These are phyloP conservation scores for Dissophora ornata DNA, from an alignment of 192 early-diverging fungal genomes.

Conservation along the genomic window DNA sequence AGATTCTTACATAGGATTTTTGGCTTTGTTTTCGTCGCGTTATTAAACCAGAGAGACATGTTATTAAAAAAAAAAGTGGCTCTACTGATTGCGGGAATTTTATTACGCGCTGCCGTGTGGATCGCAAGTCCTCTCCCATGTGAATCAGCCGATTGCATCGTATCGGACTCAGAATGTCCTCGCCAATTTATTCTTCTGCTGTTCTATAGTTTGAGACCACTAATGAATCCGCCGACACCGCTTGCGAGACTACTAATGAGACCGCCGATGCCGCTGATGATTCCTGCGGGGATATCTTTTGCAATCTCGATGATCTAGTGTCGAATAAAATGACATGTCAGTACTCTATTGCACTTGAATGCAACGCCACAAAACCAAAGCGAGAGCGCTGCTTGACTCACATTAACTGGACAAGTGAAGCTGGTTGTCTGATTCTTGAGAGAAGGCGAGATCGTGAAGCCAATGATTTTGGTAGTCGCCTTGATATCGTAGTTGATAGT, in stretches of 20 bases:
- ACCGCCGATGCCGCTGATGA: background rate
- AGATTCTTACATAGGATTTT: too few relatives aligned
- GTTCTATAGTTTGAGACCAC: too few relatives aligned
- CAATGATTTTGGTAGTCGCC: slow-evolving; percentile 22
- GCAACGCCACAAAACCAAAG: background rate
- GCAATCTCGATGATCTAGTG: slow-evolving; percentile 18
- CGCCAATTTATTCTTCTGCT: too few relatives aligned
- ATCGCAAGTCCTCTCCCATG: too few relatives aligned
- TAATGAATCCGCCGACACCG: too few relatives aligned
- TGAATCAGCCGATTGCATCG: too few relatives aligned
- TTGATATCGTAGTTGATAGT: slow-evolving; percentile 38
- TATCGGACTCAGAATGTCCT: too few relatives aligned
- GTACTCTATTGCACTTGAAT: background rate
- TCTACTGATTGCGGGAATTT: too few relatives aligned
- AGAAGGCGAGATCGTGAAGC: slow-evolving; percentile 10
- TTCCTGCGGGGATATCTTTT: slow-evolving; percentile 15
- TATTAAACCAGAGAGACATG: too few relatives aligned
- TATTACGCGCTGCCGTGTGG: too few relatives aligned
- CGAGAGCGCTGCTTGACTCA: slow-evolving; percentile 9
- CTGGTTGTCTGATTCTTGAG: slow-evolving; percentile 12
- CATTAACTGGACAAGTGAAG: slow-evolving; percentile 27
- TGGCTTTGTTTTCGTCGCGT: too few relatives aligned
- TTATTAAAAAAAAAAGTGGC: slow-evolving; percentile 8
- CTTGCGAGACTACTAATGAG: background rate
- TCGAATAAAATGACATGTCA: background rate